Base-by-base conservation (phyloP, 2,329 filamentous ascomycete genomes). In the Arachnomyces sp. region DNA sequence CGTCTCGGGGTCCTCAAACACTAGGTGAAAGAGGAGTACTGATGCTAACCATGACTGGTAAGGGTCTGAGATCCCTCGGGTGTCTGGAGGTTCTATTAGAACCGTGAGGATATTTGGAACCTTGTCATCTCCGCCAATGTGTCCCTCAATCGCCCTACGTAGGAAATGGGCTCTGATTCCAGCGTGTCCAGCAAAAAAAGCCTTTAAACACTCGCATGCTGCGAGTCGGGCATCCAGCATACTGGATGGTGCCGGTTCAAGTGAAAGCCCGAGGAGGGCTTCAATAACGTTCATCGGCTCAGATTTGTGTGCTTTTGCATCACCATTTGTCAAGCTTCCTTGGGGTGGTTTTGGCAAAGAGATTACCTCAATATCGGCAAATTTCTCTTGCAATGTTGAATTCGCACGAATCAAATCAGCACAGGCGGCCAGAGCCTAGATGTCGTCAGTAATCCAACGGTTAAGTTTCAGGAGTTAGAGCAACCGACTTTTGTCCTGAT, bases 11-110 rank as follows among this genome's bases (percentile, higher is more conserved):
- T 92, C 83, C 44, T 94, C 85, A 46, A 81, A 83, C 13, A 96
- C 64, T 8, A 98, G 70, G 53, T 96, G 89, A 50, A 94, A 83
- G 47, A 92, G 74, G 39, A 96, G 77, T 17, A 89, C 81, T 33
- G 85, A 81, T 3, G 92, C 89, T 60, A 96, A 90, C 84, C 90
- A 95, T 44, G 80, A 74, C 34, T 86, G 79, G 59, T 94, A 94
- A 0, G 89, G 86, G 56, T 98, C 92, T 29, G 72, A 71, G 13
- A 76, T 71, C n/a, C 74, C 66, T 32, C 77, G 70, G 13, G 72
- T 72, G 32, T 77, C 71, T 2, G 77, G 70, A 2, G 83, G 77
- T 18, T 78, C 76, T 31, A 96, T 71, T 15, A 98, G 67, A 3
- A 88, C 87, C 8, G 83, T 88, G 44, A 98, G 65, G 9, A 94